phyloP scores from a whole-genome alignment of 2,329 filamentous ascomycete species.

The Hysterium pulicare region DNA sequence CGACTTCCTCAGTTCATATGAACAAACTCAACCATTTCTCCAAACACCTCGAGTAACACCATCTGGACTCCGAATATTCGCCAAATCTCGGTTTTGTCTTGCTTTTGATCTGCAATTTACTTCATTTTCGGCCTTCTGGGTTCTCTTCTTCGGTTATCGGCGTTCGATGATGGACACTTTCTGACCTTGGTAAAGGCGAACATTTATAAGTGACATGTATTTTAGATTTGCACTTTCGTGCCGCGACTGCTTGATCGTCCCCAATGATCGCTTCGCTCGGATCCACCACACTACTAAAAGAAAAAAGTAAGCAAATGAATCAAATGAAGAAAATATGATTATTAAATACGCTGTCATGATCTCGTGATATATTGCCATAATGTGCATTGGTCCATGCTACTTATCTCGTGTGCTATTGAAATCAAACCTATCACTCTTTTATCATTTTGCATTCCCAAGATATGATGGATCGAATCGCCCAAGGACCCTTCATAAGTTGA shows the following conservation, averaged over 20 bases:
- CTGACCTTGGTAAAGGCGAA: slow-evolving; percentile 25
- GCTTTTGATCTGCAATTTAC: slow-evolving; percentile 18
- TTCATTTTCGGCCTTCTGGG: slow-evolving; percentile 20
- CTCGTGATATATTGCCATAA: too few relatives aligned
- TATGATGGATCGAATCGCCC: too few relatives aligned
- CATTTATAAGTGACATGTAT: slow-evolving; percentile 26
- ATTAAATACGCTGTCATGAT: too few relatives aligned
- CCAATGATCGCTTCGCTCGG: too few relatives aligned
- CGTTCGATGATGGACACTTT: slow-evolving; percentile 29
- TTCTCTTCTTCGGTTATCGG: slow-evolving; percentile 27
- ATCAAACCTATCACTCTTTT: too few relatives aligned
- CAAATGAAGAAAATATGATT: too few relatives aligned
- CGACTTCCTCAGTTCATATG: not conserved
- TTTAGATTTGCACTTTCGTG: slow-evolving; percentile 22
- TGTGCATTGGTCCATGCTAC: too few relatives aligned
- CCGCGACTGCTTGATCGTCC: slow-evolving; percentile 35
- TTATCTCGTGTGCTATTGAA: too few relatives aligned
- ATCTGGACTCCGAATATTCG: slow-evolving; percentile 18
- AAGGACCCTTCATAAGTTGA: too few relatives aligned
- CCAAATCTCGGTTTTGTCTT: slow-evolving; percentile 18
- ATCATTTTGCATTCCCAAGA: too few relatives aligned
- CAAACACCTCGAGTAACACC: slow-evolving; percentile 13
- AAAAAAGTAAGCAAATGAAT: too few relatives aligned
- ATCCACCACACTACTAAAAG: too few relatives aligned
- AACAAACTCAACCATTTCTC: slow-evolving; percentile 6